phyloP scores from a whole-genome alignment of 306 rosid genomes.

The Purshia tridentata region DNA sequence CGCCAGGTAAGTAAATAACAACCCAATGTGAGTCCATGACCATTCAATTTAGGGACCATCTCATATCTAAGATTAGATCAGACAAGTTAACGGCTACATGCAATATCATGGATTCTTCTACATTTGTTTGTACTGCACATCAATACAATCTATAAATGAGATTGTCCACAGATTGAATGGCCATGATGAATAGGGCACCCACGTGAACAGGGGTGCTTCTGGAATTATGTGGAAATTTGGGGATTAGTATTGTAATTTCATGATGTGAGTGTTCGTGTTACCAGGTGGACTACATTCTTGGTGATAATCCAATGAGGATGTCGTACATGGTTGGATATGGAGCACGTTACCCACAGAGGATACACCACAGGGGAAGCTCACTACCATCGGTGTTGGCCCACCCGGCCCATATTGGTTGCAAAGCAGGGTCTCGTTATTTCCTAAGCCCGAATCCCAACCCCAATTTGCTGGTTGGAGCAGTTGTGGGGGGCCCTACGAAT shows the following conservation, averaged over 20 bases:
- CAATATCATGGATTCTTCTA: neutral
- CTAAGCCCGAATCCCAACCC: constrained; percentile 81
- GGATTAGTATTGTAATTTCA: neutral
- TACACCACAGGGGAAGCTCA: constrained; percentile 87
- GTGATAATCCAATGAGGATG: constrained; percentile 86
- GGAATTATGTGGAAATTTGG: neutral
- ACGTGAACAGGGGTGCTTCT: neutral
- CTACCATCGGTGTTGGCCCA: constrained; percentile 73
- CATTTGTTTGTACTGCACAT: neutral
- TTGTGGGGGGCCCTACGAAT: constrained; percentile 82
- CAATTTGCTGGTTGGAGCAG: constrained; percentile 69
- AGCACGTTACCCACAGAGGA: constrained; percentile 77
- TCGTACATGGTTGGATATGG: constrained; percentile 99
- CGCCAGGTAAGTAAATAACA: constrained; percentile 54
- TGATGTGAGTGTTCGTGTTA: neutral
- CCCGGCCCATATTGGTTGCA: constrained; percentile 74
- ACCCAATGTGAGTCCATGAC: neutral
- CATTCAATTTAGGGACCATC: constrained; percentile 16
- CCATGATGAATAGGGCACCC: neutral
- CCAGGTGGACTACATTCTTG: constrained; percentile 92
- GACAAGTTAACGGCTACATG: constrained; percentile 66
- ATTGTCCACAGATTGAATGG: constrained; percentile 14
- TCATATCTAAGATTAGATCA: constrained; percentile 6
- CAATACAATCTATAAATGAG: neutral
- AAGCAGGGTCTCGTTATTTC: constrained; percentile 69